Evolutionary conservation across 2,329 filamentous ascomycete genomes (phyloP).

Genomic region (Ceratocystis smalleyi): DNA sequence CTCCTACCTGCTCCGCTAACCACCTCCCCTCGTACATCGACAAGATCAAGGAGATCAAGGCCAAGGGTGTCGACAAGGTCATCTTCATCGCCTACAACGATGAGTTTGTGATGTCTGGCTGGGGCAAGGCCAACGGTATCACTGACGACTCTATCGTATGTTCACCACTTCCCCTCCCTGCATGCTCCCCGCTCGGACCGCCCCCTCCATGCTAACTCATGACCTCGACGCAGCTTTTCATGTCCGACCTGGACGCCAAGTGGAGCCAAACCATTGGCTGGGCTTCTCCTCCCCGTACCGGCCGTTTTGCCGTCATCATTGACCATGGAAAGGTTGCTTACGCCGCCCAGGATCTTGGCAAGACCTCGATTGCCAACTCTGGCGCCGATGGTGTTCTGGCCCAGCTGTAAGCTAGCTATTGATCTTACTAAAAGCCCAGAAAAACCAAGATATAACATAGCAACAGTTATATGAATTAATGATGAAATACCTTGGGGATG

Average conservation of each 20-base stretch:
- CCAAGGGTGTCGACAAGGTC: slow-evolving; percentile 70
- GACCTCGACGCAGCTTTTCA: slow-evolving; percentile 45
- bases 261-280: slow-evolving; percentile 71
- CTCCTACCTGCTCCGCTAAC: slow-evolving; percentile 65
- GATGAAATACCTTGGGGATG: slow-evolving; percentile 1
- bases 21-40: slow-evolving; percentile 70
- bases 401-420: slow-evolving; percentile 30
- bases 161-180: slow-evolving; percentile 18
- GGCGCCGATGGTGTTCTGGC: slow-evolving; percentile 39
- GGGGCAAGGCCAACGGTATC: slow-evolving; percentile 75
- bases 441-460: background rate
- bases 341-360: slow-evolving; percentile 53
- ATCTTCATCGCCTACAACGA: slow-evolving; percentile 76
- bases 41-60: slow-evolving; percentile 53
- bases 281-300: slow-evolving; percentile 58
- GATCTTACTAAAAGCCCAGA: background rate
- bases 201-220: background rate
- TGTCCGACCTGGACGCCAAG: slow-evolving; percentile 50
- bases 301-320: slow-evolving; percentile 64
- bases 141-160: slow-evolving; percentile 48
- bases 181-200: background rate
- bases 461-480: slow-evolving; percentile 4
- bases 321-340: slow-evolving; percentile 75
- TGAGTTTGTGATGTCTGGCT: slow-evolving; percentile 72
- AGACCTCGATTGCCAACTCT: slow-evolving; percentile 32